Base-by-base conservation (phyloP, 352 stramenopile species). In the Phytopythium mirpurense region DNA sequence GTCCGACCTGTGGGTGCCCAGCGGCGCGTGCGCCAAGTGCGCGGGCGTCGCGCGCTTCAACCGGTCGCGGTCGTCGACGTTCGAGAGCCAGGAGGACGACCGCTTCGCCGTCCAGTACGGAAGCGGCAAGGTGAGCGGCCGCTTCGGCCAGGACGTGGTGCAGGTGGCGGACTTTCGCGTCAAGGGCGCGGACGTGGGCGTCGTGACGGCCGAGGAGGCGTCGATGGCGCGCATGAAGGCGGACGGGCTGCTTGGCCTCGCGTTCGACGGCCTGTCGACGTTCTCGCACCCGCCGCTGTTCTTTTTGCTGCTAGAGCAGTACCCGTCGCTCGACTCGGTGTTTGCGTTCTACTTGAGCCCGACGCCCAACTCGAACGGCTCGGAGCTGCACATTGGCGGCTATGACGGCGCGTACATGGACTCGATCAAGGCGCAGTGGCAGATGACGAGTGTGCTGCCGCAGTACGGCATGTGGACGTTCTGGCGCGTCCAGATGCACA, bases 271-370 rank as follows among this genome's bases (percentile, higher is more conserved):
- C 0, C 88, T 99, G 51, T 87, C 83, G 24, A 86, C 82, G 21
- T 86, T 86, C 50, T 86, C 79, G 1, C 72, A 86, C 37, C 83
- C 83, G 34, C 78, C 83, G 38, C 67, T 89, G 2, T 90, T 93
- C 57, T 81, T 89, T 23, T 44, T 61, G 35, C 48, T 93, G 23
- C 43, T 90, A 34, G 53, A 80, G 56, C 82, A 93, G 51, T 75
- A 88, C 42, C 67, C 74, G 1, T 49, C 71, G 12, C 35, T 93
- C 34, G 70, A 89, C 53, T 76, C 85, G 2, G 79, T 98, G 8
- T 99, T 99, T 72, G 88, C 95, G 16, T 99, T 99, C 67, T 98
- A 97, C 59, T 66, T 99, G 51, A 97, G 87, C 34, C 86, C 96
- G 41, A 79, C 98, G 31, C 68, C 74, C 6, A 90, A 90, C 57